Conservation (phyloP, 306 rosid species). For the Casuarina equisetifolia region DNA sequence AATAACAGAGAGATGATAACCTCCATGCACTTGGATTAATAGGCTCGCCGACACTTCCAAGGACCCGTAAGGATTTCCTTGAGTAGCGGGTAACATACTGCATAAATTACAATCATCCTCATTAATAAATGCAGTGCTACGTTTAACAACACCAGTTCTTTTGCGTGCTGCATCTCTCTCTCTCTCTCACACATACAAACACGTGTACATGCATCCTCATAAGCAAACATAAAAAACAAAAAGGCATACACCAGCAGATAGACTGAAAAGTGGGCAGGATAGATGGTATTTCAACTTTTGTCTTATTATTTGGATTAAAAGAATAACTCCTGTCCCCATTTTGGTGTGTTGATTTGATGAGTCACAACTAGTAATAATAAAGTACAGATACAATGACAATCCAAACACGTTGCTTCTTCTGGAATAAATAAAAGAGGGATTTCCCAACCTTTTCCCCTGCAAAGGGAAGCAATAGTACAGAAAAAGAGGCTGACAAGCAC, state of each 20-base stretch:
- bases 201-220: too few species aligned
- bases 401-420: too few species aligned
- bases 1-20: constrained; percentile 32
- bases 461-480: too few species aligned
- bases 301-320: neutral
- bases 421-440: too few species aligned
- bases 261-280: neutral
- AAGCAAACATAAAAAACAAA: too few species aligned
- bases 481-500: too few species aligned
- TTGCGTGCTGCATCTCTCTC: constrained; percentile 1
- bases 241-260: neutral
- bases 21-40: constrained; percentile 99
- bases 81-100: constrained; percentile 90
- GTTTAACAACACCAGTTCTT: constrained; percentile 13
- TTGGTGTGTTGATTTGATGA: neutral
- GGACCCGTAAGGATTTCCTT: constrained; percentile 81
- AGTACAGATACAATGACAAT: neutral
- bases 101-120: constrained; percentile 21
- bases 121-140: constrained; percentile 6
- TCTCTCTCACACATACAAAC: too few species aligned
- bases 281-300: neutral
- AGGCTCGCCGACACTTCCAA: constrained; percentile 99
- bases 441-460: too few species aligned
- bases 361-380: neutral
- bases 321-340: neutral